A percentile compares a stretch with the other conserved stretches of the same genome.
Conservation (phyloP, 192 early-diverging fungal genomes). For the Jimgerdemannia flammicorona region DNA sequence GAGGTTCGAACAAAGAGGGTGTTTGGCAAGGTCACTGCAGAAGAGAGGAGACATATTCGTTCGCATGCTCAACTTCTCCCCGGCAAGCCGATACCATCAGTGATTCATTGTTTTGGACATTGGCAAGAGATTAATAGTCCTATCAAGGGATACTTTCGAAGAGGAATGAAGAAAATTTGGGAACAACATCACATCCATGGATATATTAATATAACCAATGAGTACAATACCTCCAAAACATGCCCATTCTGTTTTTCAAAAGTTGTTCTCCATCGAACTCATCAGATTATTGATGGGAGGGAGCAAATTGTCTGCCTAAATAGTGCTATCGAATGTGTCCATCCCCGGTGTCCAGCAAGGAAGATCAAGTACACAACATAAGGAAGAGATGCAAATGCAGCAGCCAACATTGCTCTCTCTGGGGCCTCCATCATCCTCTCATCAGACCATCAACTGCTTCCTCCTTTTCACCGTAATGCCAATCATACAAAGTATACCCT, state of each 20-base stretch:
- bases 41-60: background rate
- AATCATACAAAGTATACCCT: too few species aligned
- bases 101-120: background rate
- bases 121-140: background rate
- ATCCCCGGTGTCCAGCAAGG: slow-evolving; percentile 5
- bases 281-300: background rate
- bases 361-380: background rate
- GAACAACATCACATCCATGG: background rate
- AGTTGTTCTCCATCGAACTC: too few species aligned
- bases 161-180: background rate
- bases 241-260: slow-evolving; percentile 1
- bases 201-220: too few species aligned
- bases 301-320: background rate
- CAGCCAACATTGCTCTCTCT: slow-evolving; percentile 3
- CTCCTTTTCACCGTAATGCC: too few species aligned
- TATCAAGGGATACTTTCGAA: background rate
- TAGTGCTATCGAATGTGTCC: slow-evolving; percentile 1
- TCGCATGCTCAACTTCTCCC: background rate
- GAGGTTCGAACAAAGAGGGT: background rate
- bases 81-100: background rate
- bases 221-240: background rate
- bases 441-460: slow-evolving; percentile 1
- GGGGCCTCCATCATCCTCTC: background rate
- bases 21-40: background rate
- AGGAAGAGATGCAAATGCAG: slow-evolving; percentile 3